Conservation (phyloP, 1,284 basidiomycete species). For the Calocybe gambosa region DNA sequence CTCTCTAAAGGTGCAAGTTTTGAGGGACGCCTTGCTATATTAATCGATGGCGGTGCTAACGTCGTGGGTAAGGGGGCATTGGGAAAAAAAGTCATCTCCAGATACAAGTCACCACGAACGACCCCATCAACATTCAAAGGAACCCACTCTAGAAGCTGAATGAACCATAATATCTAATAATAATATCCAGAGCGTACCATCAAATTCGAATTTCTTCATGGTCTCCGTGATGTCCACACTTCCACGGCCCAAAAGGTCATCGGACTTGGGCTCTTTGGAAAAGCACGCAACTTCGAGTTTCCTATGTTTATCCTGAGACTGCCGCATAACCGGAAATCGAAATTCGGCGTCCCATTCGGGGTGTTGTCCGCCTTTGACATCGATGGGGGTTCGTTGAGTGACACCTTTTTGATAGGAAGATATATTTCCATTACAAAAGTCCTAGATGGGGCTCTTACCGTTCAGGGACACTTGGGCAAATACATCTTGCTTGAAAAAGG, state of each 20-base stretch:
- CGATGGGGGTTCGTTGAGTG: conserved; percentile 52
- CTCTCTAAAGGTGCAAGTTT: conserved; percentile 23
- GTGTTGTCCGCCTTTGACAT: conserved; percentile 70
- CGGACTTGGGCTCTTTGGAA: conserved; percentile 52
- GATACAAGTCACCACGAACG: conserved; percentile 63
- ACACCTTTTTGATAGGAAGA: conserved; percentile 27
- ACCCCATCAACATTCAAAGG: conserved; percentile 47
- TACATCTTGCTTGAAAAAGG: conserved; percentile 73
- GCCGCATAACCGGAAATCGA: conserved; percentile 51
- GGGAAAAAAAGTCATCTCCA: conserved; percentile 75
- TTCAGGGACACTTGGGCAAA: conserved; percentile 47
- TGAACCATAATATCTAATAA: background rate
- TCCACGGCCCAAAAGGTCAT: conserved; percentile 59
- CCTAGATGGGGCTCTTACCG: conserved; percentile 25
- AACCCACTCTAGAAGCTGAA: conserved; percentile 54
- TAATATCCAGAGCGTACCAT: conserved; percentile 41
- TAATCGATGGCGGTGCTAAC: conserved; percentile 4
- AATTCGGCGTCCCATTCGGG: conserved; percentile 75
- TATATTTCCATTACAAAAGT: conserved; percentile 3
- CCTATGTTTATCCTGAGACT: conserved; percentile 39
- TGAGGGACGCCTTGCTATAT: conserved; percentile 20
- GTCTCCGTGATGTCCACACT: conserved; percentile 61
- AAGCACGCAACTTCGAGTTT: conserved; percentile 60
- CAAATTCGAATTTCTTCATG: conserved; percentile 67
- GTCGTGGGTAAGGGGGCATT: conserved; percentile 43